Conservation (phyloP, 176 grass and related monocot genomes). For the Oryza rufipogon region DNA sequence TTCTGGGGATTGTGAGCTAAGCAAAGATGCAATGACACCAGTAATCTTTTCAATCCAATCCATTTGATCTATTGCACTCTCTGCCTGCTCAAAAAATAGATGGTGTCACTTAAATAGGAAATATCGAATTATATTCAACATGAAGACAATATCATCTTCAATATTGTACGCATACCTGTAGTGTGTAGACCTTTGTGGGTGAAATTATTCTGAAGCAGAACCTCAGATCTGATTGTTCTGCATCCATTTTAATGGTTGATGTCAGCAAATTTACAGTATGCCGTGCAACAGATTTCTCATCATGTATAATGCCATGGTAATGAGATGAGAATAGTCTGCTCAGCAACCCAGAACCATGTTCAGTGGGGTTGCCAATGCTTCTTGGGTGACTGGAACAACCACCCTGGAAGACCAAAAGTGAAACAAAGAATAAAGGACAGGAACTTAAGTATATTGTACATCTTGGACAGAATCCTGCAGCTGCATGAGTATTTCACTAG, state of each 20-base stretch:
- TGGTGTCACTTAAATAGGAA: constrained; percentile 41
- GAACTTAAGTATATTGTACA: constrained; percentile 30
- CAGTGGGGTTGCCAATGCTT: constrained; percentile 50
- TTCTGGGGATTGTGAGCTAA: constrained; percentile 82
- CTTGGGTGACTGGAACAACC: constrained; percentile 58
- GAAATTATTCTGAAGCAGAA: constrained; percentile 99
- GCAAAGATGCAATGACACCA: constrained; percentile 91
- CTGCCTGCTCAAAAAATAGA: constrained; percentile 67
- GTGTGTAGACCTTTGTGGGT: constrained; percentile 83
- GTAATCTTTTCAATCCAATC: constrained; percentile 99
- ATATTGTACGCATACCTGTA: constrained; percentile 70
- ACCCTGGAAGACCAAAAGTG: constrained; percentile 57
- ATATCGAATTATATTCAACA: constrained; percentile 23
- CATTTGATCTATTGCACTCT: constrained; percentile 93
- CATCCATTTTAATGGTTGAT: constrained; percentile 92
- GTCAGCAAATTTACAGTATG: constrained; percentile 98
- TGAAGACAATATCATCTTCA: constrained; percentile 22
- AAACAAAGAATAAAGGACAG: constrained; percentile 40
- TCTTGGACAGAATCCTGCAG: constrained; percentile 11
- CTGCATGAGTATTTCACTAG: constrained; percentile 37
- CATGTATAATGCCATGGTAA: constrained; percentile 85
- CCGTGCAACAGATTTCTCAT: constrained; percentile 93
- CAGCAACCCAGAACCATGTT: constrained; percentile 92
- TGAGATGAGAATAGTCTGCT: constrained; percentile 99
- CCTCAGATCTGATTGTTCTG: constrained; percentile 93